Base-by-base conservation (phyloP, 2,329 filamentous ascomycete genomes). In the Periconia sp. region DNA sequence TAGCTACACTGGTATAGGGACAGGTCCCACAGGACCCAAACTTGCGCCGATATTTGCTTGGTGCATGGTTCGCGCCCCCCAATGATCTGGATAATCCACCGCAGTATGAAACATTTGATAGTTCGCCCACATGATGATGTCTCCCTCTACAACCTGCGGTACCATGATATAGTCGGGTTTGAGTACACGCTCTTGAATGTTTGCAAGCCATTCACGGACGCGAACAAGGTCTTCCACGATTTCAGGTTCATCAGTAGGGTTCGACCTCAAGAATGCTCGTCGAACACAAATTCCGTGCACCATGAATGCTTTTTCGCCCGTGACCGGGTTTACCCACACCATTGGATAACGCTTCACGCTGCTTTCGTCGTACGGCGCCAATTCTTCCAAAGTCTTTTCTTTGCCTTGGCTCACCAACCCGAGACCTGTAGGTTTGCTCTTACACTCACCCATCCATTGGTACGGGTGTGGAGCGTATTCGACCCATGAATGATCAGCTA, bases 401-500 rank as follows among this genome's bases (percentile, higher is more conserved):
- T 70, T 70, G 10, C 74, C 75, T 57, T 77, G 62, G 23, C 52
- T 70, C 7, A 64, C 72, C 2, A 80, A 55, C 1, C 75, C 76
- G 1, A 80, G 65, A 1, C 77, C 77, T 49, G 72, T 77, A 6
- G 76, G 50, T 17, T 69, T 70, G 1, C 72, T 73, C 33, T 72
- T 74, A 59, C 76, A 77, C 35, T 72, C 63, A 44, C 72, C 68
- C 52, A 78, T 76, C 77, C 74, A 63, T 62, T 69, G 62, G 60
- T 79, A 80, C 10, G 77, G 77, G 52, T 74, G 70, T 5, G 75
- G 76, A 8, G 75, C 75, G 53, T 79, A 79, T 61, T 79, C 77
- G 14, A 78, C 76, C 75, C 76, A 79, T 27, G 71, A 76, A 55
- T 79, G 70, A 55, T 79, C 76, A 14, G 70, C 76, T 17, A 77